Percentiles rank a stretch among this genome's conserved stretches.
Evolutionary conservation across 2,329 filamentous ascomycete genomes (phyloP).

Genomic region (Fusarium guadeloupense): DNA sequence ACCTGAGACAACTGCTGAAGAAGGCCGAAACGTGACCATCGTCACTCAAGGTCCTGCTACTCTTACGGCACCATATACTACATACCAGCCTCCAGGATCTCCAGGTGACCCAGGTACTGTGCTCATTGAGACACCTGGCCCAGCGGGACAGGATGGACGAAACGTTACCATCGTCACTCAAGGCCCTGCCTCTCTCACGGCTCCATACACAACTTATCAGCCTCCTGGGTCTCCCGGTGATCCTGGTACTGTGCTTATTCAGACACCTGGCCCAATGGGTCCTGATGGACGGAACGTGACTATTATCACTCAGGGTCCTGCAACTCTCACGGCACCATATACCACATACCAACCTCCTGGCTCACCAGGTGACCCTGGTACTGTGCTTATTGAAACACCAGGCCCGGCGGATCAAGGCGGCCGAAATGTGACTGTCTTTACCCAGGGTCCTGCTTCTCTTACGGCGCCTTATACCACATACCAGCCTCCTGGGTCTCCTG

Average conservation of each 20-base stretch:
- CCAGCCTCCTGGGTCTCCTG: conserved; percentile 14
- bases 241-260: conserved; percentile 21
- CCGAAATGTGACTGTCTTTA: conserved; percentile 12
- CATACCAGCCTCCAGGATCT: not conserved
- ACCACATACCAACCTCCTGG: conserved; percentile 23
- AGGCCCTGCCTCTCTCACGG: conserved; percentile 13
- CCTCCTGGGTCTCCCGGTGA: conserved; percentile 12
- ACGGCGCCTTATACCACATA: conserved; percentile 21
- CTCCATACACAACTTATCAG: conserved; percentile 14
- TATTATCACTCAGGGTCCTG: conserved; percentile 11
- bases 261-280: conserved; percentile 5
- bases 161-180: conserved; percentile 19
- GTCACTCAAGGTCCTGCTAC: no score
- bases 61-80: no score
- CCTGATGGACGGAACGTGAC: conserved; percentile 14
- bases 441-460: conserved; percentile 7
- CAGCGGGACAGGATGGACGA: no score
- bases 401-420: not conserved
- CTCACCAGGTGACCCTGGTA: conserved; percentile 23
- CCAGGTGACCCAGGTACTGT: conserved; percentile 14
- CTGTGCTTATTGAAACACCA: conserved; percentile 22
- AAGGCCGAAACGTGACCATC: conserved; percentile 9
- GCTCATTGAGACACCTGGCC: conserved; percentile 2
- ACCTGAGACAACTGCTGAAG: not conserved
- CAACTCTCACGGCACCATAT: conserved; percentile 8